Evolutionary conservation across 2,329 filamentous ascomycete species (phyloP).

Genomic region (Aphanoascus verrucosus): DNA sequence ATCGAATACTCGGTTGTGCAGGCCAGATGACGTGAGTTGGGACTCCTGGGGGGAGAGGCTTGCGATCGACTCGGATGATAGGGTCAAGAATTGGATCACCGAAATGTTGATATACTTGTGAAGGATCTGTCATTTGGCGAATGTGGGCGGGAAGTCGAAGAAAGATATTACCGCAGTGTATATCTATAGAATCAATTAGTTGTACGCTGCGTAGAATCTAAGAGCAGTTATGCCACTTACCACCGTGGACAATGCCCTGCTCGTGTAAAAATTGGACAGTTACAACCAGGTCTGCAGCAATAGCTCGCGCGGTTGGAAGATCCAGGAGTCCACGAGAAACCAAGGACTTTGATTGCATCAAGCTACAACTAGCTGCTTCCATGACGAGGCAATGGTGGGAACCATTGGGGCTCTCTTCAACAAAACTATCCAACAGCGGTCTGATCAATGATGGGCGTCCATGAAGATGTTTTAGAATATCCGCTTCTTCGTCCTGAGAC

Average conservation of each 20-base stretch:
- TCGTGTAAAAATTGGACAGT: slow-evolving; percentile 15
- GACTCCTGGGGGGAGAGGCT: slow-evolving; percentile 14
- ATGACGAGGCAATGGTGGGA: slow-evolving; percentile 16
- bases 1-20: slow-evolving; percentile 10
- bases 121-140: slow-evolving; percentile 14
- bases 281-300: slow-evolving; percentile 14
- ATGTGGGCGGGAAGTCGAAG: slow-evolving; percentile 13
- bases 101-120: slow-evolving; percentile 13
- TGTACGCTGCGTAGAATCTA: slow-evolving; percentile 8
- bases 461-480: slow-evolving; percentile 14
- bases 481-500: slow-evolving; percentile 13
- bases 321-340: slow-evolving; percentile 13
- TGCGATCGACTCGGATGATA: slow-evolving; percentile 14
- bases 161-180: slow-evolving; percentile 16
- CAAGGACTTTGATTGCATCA: slow-evolving; percentile 14
- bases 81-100: slow-evolving; percentile 14
- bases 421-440: slow-evolving; percentile 13
- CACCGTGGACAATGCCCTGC: slow-evolving; percentile 15
- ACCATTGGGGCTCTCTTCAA: slow-evolving; percentile 15
- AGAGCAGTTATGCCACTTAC: slow-evolving; percentile 12
- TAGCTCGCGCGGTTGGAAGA: slow-evolving; percentile 13
- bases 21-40: slow-evolving; percentile 13
- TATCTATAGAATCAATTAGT: slow-evolving; percentile 13
- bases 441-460: slow-evolving; percentile 13
- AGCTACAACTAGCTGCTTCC: slow-evolving; percentile 14